Evolutionary conservation across 169 alveolate species (phyloP), one percentile per base, ranked within the genome.

Genomic region (Toxoplasma gondii): DNA sequence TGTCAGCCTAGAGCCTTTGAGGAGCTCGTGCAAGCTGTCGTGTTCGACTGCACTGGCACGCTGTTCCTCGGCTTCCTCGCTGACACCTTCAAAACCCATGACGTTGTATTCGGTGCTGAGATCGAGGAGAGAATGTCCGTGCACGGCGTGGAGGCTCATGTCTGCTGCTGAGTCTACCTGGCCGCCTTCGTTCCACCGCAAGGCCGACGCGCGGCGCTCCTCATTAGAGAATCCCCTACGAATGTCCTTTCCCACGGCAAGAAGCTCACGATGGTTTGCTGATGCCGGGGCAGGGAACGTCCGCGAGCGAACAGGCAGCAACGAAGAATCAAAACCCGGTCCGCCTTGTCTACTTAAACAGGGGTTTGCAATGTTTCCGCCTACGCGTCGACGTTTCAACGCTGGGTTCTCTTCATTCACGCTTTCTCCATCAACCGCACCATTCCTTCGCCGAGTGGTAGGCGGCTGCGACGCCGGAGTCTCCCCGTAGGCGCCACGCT

Each of bases 381-480:
- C 86, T 17, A 78, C n/a, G n/a, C 86, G 86, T 10, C 86, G 86
- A 78, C 86, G 86, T 45, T 78, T 78, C 43, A n/a, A n/a, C 86
- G 22, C 19, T 27, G 86, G 86, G 45, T 31, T 78, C 49, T 78
- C 86, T 19, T 27, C 74, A 64, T 1, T 31, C n/a, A 64, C 24
- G 29, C 74, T 64, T 7, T 27, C 74, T 1, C 34, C 74, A 16
- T 64, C 74, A 1, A 31, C 29, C 22, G 74, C 74, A 22, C 74
- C 74, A 10, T 64, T 64, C 74, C 22, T 64, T 27, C 74, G 74
- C 5, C n/a, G 74, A 4, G 24, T 64, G 74, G 24, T 64, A 1
- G 86, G 45, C 44, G 86, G 7, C 39, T 78, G 86, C n/a, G 86
- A n/a, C n/a, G 44, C 86, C 34, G 43, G 82, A 69, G 43, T 9